Base-by-base conservation (phyloP, 371 early-diverging fungal genomes). In the Blakeslea trispora region DNA sequence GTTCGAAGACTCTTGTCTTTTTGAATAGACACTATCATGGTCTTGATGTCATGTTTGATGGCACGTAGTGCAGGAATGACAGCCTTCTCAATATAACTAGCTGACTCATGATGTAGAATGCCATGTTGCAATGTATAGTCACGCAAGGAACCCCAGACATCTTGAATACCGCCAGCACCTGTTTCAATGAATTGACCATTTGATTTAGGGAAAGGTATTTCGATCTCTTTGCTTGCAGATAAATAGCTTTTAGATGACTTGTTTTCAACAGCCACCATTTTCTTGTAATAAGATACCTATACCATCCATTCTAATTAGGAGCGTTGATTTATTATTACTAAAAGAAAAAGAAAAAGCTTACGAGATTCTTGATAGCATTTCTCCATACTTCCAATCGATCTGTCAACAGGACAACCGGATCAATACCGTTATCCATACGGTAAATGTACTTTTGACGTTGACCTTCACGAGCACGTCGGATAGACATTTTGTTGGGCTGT, bases 381-480 rank as follows among this genome's bases (percentile, higher is more conserved):
- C 70, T 57, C 80, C 80, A 79, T 3, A 69, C 56, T 21, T 63
- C 57, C 24, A 79, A 55, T 32, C 80, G 61, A 10, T 45, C 55
- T 9, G 50, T 47, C 1, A 79, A 35, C 0, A 74, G 19, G 18
- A 53, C 50, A 0, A 71, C 71, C 17, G 80, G 80, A 51, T 79
- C 61, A 45, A 79, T 74, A 13, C 80, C 77, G 37, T 57, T 55
- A 11, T 74, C 68, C 69, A 72, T 68, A 21, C 76, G 71, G 54
- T 71, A 71, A 0, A 69, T 56, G 10, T 73, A 72, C 15, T 63
- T 55, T 10, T 72, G 69, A 13, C 63, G 41, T 9, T 51, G 63
- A 0, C 69, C 43, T 1, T 64, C 64, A 4, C 54, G 17, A 8
- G 62, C 48, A 23, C 58, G 50, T 2, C 56, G 50, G 1, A 71